Base-by-base conservation (phyloP, 2,329 filamentous ascomycete species). In the Ceratocystis huliohia region DNA sequence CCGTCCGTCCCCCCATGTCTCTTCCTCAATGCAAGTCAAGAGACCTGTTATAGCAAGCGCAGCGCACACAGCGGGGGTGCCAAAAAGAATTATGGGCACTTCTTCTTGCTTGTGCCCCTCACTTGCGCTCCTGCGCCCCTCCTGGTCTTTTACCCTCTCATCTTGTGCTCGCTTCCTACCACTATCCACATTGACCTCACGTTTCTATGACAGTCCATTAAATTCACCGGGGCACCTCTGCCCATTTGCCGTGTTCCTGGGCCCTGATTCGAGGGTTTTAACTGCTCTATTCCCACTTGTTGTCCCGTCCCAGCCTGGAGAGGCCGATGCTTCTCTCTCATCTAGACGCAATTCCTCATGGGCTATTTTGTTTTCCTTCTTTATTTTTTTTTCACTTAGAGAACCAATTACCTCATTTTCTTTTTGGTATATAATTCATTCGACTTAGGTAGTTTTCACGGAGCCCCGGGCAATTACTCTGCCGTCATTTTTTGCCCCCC, bases 21-120 rank as follows among this genome's bases (percentile, higher is more conserved):
- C 37, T 41, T 41, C 37, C 7, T 13, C 13, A 8, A 28, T 63
- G 28, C 22, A 30, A 48, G 61, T 48, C 37, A 30, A 41, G 15
- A n/a, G 37, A 41, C 37, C 37, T 41, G 37, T 2, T 28, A 20
- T 22, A 57, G 65, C 61, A 63, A 66, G 63, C 61, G 59, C 59
- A 46, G 63, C 33, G 15, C 37, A 41, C 37, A 41, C 13, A 41
- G 37, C 37, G 37, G 37, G 48, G 65, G 30, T 67, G 37, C 17
- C 57, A 64, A 46, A 41, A 64, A 67, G 57, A 59, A 62, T 62
- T 63, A 61, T 67, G 61, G 65, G 56, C 53, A 61, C 61, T 61
- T 8, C 30, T 22, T 53, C 25, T 22, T 25, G 10, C 33, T 17
- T 44, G 33, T 45, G 20, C 65, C 65, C 65, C 61, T 64, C 65